Conservation (phyloP, 768 basidiomycete genomes). For the Suillus alpinus region DNA sequence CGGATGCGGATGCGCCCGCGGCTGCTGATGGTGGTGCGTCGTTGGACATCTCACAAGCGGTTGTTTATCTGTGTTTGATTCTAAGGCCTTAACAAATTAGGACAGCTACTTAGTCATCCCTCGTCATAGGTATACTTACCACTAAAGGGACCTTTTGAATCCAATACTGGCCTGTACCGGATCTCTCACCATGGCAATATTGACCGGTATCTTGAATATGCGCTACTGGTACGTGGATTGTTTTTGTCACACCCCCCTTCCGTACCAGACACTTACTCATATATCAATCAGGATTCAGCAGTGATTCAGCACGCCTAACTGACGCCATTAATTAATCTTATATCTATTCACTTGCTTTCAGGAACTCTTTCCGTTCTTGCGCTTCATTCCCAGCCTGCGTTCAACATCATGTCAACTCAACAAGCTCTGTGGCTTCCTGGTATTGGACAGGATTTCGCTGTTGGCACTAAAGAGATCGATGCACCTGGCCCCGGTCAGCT, state of each 20-base stretch:
- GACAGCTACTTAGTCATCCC: neutral
- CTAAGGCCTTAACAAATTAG: slow-evolving; percentile 5
- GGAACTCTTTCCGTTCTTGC: neutral
- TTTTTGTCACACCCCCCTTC: neutral
- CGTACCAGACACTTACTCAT: neutral
- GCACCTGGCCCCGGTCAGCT: slow-evolving; percentile 40
- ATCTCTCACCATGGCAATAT: neutral
- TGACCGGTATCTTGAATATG: neutral
- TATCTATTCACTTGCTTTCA: neutral
- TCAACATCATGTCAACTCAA: slow-evolving; percentile 11
- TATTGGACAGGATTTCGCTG: slow-evolving; percentile 12
- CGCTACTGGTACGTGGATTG: neutral
- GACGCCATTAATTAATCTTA: neutral
- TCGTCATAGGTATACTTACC: too few relatives aligned
- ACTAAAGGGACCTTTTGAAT: too few relatives aligned
- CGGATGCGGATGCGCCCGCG: slow-evolving; percentile 52
- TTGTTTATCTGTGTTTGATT: slow-evolving; percentile 42
- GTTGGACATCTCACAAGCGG: slow-evolving; percentile 22
- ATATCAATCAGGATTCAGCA: neutral
- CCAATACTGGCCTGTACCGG: neutral
- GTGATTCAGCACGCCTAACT: too few relatives aligned
- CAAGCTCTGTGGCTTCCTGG: slow-evolving; percentile 16
- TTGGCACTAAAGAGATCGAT: slow-evolving; percentile 20
- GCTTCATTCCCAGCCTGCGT: neutral
- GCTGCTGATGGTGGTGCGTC: slow-evolving; percentile 46